Evolutionary conservation across 148 eudicot genomes (phyloP), one percentile per base, ranked within the genome.

Genomic region (Drosera capensis): DNA sequence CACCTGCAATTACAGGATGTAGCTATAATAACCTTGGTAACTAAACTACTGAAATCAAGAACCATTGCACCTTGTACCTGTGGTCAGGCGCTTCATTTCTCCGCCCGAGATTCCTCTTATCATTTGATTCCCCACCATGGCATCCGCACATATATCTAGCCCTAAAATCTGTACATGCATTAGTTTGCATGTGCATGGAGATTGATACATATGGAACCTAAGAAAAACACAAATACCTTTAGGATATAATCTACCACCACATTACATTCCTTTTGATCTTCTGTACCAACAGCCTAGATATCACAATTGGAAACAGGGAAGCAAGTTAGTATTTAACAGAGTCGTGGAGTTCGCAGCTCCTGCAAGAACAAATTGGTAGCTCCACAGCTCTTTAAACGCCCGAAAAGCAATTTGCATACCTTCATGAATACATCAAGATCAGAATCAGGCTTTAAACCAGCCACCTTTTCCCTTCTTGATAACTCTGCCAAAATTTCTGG

Each of bases 381-480:
- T 11, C 8, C 43, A 16, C 14, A 12, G 14, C 43, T 7, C 18
- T 13, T 15, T 8, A 18, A 11, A 11, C 14, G 43, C 14, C 14
- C 7, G 16, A 16, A 39, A 2, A 12, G 14, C 39, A 11, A 6
- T 6, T 19, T 18, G 12, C n/a, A n/a, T 56, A 79, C 96, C 94
- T 87, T 87, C 90, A 82, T 82, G 57, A 65, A 87, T 41, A 78
- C 69, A 66, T 82, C 96, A 24, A 72, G 51, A 37, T 78, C 86
- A n/a, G 74, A 74, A 62, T 86, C 82, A 17, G 95, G 90, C 58
- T 80, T 38, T 21, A 86, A 64, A 53, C 82, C 78, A 45, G 67
- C 71, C 43, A 66, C 80, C 52, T 81, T 86, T 61, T 86, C 95
- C 60, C 86, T 72, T 73, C 72, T 81, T 54, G 54, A 65, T 52